Conservation (phyloP, 2,329 filamentous ascomycete genomes). For the Claviceps spartinae region DNA sequence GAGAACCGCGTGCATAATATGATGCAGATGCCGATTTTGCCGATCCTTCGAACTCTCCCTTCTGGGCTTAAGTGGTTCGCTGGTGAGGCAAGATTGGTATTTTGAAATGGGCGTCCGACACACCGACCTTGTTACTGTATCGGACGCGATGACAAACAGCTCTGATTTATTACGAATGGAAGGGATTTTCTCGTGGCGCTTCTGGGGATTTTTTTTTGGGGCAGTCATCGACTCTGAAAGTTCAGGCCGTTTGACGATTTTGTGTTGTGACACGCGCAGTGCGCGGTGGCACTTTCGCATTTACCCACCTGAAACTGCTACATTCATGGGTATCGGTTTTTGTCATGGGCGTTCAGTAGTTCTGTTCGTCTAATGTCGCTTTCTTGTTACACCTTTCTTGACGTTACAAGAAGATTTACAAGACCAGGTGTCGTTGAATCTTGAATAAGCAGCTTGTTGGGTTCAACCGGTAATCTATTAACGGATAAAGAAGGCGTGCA, state of each 20-base stretch:
- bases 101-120: constrained; percentile 99
- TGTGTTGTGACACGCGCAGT: background rate
- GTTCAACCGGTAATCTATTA: no score
- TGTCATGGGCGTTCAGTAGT: background rate
- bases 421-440: no score
- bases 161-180: constrained; percentile 57
- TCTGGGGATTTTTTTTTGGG: background rate
- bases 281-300: background rate
- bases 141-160: constrained; percentile 95
- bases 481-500: no score
- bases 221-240: background rate
- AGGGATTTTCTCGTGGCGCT: constrained; percentile 8
- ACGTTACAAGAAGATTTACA: no score
- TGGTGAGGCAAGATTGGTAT: constrained; percentile 48
- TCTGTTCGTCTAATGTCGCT: background rate
- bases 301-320: background rate
- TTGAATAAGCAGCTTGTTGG: no score
- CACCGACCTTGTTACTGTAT: constrained; percentile 91
- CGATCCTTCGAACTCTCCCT: constrained; percentile 68
- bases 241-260: no score
- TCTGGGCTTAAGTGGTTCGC: constrained; percentile 80
- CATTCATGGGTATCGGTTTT: no score
- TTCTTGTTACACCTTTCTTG: background rate
- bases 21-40: constrained; percentile 55
- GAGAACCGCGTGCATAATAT: constrained; percentile 97